Conservation (phyloP, 208 protist genomes). For the Herpetomonas samuelpessoai region DNA sequence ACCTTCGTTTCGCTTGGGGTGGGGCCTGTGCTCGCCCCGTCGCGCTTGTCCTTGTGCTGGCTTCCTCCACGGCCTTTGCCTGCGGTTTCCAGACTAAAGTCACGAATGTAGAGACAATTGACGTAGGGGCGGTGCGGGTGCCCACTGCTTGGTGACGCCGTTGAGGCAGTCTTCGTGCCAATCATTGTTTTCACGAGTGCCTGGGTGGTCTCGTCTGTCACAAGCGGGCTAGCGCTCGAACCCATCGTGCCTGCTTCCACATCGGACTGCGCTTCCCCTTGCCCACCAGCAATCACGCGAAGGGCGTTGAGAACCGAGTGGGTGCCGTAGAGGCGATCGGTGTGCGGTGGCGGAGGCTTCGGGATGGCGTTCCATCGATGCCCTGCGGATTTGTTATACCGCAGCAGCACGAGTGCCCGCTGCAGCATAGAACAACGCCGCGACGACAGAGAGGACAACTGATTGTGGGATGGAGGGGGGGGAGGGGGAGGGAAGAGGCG, state of each 20-base stretch:
- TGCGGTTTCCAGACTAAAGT: slow-evolving; percentile 50
- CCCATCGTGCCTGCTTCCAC: too few species aligned
- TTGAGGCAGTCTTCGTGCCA: too few species aligned
- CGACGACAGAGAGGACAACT: too few species aligned
- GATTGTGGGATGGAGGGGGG: too few species aligned
- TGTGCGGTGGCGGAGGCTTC: slow-evolving; percentile 53
- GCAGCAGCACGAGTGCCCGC: slow-evolving; percentile 18
- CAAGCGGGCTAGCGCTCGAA: too few species aligned
- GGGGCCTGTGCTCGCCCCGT: neutral
- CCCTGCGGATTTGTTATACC: slow-evolving; percentile 56
- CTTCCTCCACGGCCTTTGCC: neutral
- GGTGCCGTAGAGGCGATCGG: slow-evolving; percentile 67
- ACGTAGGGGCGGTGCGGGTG: slow-evolving; percentile 26
- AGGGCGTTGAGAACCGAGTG: slow-evolving; percentile 63
- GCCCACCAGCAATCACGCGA: slow-evolving; percentile 32
- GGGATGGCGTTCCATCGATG: slow-evolving; percentile 70
- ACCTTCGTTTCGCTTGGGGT: neutral
- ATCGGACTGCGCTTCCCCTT: neutral
- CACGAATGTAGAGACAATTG: slow-evolving; percentile 58
- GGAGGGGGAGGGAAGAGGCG: too few species aligned
- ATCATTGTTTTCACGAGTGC: too few species aligned
- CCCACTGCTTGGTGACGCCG: too few species aligned
- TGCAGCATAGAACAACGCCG: too few species aligned
- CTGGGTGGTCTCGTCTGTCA: too few species aligned
- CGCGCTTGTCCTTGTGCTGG: neutral